A percentile compares a stretch with the other conserved stretches of the same genome.
phyloP scores from a whole-genome alignment of 306 rosid species.

The Quercus cerris region DNA sequence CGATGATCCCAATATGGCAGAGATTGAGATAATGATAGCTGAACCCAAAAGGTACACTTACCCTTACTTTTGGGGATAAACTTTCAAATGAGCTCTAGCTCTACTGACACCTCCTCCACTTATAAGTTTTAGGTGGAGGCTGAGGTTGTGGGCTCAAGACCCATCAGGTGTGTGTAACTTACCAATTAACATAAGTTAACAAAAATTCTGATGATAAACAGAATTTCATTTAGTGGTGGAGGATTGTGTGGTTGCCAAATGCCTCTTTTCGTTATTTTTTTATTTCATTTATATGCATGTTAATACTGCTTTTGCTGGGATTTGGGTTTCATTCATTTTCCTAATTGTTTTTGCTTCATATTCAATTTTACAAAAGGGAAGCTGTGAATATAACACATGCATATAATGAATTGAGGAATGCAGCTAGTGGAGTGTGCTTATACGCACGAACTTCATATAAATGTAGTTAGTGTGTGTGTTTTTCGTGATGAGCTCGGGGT shows the following conservation, averaged over 20 bases:
- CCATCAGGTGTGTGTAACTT: too few relatives aligned
- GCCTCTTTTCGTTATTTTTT: neutral
- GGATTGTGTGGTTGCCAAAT: neutral
- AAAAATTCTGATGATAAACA: conserved; percentile 3
- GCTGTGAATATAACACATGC: too few relatives aligned
- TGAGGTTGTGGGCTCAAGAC: too few relatives aligned
- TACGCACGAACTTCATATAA: too few relatives aligned
- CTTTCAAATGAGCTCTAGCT: too few relatives aligned
- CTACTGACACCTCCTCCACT: too few relatives aligned
- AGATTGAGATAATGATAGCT: conserved; percentile 94
- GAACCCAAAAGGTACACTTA: conserved; percentile 63
- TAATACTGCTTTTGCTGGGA: neutral
- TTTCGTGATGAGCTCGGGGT: too few relatives aligned
- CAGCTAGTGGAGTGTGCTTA: neutral
- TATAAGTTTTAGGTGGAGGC: too few relatives aligned
- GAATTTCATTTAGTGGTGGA: conserved; percentile 6
- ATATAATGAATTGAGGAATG: neutral
- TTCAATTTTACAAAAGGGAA: neutral
- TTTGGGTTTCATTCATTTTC: neutral
- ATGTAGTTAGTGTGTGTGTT: too few relatives aligned
- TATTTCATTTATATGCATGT: neutral
- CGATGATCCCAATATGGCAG: conserved; percentile 71
- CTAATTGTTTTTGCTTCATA: neutral
- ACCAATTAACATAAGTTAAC: too few relatives aligned
- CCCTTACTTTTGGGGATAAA: conserved; percentile 4